These are phyloP conservation scores for Globisporangium carolinianum DNA, from an alignment of 352 stramenopile genomes.

Conservation along the genomic window DNA sequence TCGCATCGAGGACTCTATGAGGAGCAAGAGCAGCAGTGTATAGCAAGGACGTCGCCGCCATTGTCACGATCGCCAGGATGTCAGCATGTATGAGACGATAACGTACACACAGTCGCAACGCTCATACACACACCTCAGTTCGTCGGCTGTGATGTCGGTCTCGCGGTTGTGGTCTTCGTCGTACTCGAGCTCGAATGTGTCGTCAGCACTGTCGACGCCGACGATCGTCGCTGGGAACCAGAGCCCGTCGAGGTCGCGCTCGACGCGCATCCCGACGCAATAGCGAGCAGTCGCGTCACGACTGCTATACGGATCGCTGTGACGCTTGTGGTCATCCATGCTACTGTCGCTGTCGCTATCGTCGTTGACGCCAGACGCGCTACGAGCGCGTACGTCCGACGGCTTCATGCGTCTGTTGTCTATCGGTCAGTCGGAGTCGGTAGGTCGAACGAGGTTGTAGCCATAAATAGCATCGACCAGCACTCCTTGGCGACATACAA, in stretches of 20 bases:
- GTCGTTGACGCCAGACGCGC: not conserved
- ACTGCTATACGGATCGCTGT: no score
- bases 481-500: no score
- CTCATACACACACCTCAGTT: conserved; percentile 26
- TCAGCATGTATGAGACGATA: no score
- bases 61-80: no score
- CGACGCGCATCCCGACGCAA: conserved; percentile 39
- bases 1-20: conserved; percentile 17
- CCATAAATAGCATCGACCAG: no score
- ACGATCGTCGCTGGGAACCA: conserved; percentile 75
- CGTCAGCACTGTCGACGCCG: conserved; percentile 28
- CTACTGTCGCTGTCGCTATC: conserved; percentile 1
- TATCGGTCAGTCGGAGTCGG: no score
- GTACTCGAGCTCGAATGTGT: conserved; percentile 68
- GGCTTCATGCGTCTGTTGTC: no score
- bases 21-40: not conserved
- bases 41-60: no score
- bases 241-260: conserved; percentile 64
- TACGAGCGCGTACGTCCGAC: conserved; percentile 2
- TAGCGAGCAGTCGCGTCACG: conserved; percentile 12
- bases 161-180: conserved; percentile 76
- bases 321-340: conserved; percentile 5
- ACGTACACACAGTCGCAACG: not conserved
- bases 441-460: no score
- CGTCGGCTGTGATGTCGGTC: conserved; percentile 38